Evolutionary conservation across 2,329 filamentous ascomycete genomes (phyloP), one percentile per base, ranked within the genome.

Genomic region (Microdochium bolleyi): DNA sequence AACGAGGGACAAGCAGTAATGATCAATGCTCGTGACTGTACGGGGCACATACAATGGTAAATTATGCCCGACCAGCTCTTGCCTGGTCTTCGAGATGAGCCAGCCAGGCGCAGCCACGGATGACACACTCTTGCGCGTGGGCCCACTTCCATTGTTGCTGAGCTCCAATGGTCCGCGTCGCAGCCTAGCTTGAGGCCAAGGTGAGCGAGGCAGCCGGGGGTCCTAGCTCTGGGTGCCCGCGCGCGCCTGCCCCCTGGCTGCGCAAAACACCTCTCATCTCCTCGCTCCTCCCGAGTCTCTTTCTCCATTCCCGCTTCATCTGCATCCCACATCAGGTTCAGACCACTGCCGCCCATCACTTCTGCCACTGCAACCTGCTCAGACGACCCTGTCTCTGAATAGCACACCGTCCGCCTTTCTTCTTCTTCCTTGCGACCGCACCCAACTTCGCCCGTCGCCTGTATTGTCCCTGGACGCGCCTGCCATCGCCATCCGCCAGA

Each of bases 391-490:
- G 41, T 41, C 56, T 54, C 48, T 51, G 56, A 57, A 55, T 56
- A 44, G 53, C 50, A 27, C 50, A 56, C 56, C 51, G 49, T 54
- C 52, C 52, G 54, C 50, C 55, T 58, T 37, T 55, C 55, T 59
- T 58, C 58, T 58, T 55, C 58, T 54, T 51, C 54, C 53, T 51
- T 52, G 41, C 59, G 64, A 58, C 59, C 63, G 62, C 64, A 68
- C 58, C 64, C 64, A 67, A 65, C 64, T 65, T 68, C 62, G 62
- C 55, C 54, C 57, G 62, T 62, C 64, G 57, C 54, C 38, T 55
- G 50, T 21, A 10, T 19, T 8, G n/a, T 7, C 41, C 19, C 13
- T 5, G 41, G 41, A 46, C 41, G 19, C 56, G 48, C 48, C 41
- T 53, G 46, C 49, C 51, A 16, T 27, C 24, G 49, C 53, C 51